A percentile compares a stretch with the other conserved stretches of the same genome.
Evolutionary conservation across 345 rosid genomes (phyloP).

Genomic region (Hevea brasiliensis): DNA sequence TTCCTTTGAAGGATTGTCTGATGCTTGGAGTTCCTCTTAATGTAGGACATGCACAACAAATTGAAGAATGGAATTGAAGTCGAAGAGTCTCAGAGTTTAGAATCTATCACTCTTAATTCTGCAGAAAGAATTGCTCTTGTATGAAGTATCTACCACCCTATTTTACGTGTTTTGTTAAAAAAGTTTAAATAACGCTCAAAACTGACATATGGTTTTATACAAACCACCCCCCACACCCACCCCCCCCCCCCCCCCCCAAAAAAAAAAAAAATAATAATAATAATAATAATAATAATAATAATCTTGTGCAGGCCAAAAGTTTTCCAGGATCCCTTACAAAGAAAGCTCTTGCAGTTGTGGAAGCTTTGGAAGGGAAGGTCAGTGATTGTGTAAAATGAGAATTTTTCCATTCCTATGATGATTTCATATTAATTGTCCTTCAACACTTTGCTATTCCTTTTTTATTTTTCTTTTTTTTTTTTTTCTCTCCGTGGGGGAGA

Average conservation of each 20-base stretch:
- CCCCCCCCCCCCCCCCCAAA: too few relatives aligned
- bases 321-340: constrained; percentile 66
- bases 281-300: too few relatives aligned
- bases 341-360: constrained; percentile 67
- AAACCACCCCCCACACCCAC: too few relatives aligned
- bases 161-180: background rate
- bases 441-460: background rate
- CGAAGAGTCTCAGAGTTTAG: constrained; percentile 57
- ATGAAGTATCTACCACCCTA: constrained; percentile 31
- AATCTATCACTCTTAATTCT: constrained; percentile 45
- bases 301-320: constrained; percentile 71
- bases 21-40: constrained; percentile 15
- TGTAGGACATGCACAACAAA: constrained; percentile 72
- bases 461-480: background rate
- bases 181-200: background rate
- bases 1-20: constrained; percentile 12
- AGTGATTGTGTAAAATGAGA: constrained; percentile 19
- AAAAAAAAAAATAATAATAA: too few relatives aligned
- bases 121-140: constrained; percentile 73
- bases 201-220: background rate
- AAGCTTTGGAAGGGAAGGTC: constrained; percentile 96
- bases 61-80: constrained; percentile 74
- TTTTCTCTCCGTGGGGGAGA: too few relatives aligned
- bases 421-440: constrained; percentile 6
- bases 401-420: background rate